phyloP scores from a whole-genome alignment of 192 early-diverging fungal genomes.

The Entomortierella chlamydospora region DNA sequence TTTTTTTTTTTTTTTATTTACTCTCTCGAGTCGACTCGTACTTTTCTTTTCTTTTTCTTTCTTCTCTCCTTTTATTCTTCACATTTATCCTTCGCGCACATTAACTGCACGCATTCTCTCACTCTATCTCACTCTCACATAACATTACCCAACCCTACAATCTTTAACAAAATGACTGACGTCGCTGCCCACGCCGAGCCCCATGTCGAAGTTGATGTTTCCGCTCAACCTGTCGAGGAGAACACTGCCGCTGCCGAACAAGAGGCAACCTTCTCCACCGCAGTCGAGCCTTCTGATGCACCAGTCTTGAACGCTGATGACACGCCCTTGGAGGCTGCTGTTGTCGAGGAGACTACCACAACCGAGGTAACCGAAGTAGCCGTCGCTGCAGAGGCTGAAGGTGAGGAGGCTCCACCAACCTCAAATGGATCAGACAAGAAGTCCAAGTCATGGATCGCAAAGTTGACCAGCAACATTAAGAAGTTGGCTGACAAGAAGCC shows the following conservation, averaged over 20 bases:
- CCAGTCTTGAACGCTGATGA: constrained; percentile 35
- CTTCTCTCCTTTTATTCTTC: neutral
- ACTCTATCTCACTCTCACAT: neutral
- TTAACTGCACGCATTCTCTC: neutral
- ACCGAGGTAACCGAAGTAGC: no score
- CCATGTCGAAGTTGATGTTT: neutral
- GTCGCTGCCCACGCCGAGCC: constrained; percentile 14
- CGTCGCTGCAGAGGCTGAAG: constrained; percentile 1
- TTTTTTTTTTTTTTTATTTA: neutral
- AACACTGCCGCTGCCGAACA: constrained; percentile 4
- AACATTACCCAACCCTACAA: neutral
- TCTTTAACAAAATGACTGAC: constrained; percentile 24
- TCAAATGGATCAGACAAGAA: constrained; percentile 38
- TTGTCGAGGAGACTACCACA: constrained; percentile 11
- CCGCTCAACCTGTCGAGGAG: neutral
- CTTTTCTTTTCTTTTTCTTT: constrained; percentile 11
- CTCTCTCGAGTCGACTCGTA: neutral
- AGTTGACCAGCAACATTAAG: constrained; percentile 42
- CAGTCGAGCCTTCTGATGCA: constrained; percentile 39
- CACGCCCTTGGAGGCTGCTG: neutral
- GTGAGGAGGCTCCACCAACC: constrained; percentile 4
- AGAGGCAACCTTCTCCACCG: constrained; percentile 41
- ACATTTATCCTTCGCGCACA: constrained; percentile 2
- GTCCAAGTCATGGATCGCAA: constrained; percentile 43
- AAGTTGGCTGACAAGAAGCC: constrained; percentile 52